phyloP scores from a whole-genome alignment of 345 rosid species.

The Adansonia digitata region DNA sequence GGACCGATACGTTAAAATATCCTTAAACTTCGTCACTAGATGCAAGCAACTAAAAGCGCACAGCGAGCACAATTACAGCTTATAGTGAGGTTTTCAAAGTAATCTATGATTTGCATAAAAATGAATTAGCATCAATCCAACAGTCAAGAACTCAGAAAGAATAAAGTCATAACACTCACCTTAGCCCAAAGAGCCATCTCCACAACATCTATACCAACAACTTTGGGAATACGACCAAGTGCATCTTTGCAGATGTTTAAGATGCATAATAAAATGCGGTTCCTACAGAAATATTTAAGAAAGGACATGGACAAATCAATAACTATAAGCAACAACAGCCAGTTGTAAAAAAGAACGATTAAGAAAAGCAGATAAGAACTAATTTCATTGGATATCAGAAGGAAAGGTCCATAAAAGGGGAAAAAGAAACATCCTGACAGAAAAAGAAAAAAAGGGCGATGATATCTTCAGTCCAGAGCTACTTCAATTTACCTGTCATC shows the following conservation, averaged over 20 bases:
- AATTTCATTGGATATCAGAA: neutral
- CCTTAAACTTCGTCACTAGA: neutral
- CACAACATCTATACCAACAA: slow-evolving; percentile 62
- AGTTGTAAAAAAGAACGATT: neutral
- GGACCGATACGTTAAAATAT: neutral
- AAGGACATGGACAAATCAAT: neutral
- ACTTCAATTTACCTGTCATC: slow-evolving; percentile 70
- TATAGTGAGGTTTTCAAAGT: neutral
- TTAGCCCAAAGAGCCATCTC: slow-evolving; percentile 99
- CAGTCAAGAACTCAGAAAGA: slow-evolving; percentile 11
- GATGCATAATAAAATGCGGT: slow-evolving; percentile 65
- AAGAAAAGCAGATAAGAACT: neutral
- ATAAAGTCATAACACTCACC: slow-evolving; percentile 37
- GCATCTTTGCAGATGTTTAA: slow-evolving; percentile 70
- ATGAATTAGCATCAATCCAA: neutral
- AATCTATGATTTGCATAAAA: neutral
- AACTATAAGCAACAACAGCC: slow-evolving; percentile 1
- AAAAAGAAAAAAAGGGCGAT: neutral
- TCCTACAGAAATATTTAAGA: slow-evolving; percentile 38
- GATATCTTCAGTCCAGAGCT: neutral
- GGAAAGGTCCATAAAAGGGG: neutral
- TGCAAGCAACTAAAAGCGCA: neutral
- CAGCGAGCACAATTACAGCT: slow-evolving; percentile 1
- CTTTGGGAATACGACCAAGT: slow-evolving; percentile 56
- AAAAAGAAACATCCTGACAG: neutral